Percentiles rank a stretch among this genome's conserved stretches.
Evolutionary conservation across 179 eudicot genomes (phyloP).

Genomic region (Corrigiola litoralis): DNA sequence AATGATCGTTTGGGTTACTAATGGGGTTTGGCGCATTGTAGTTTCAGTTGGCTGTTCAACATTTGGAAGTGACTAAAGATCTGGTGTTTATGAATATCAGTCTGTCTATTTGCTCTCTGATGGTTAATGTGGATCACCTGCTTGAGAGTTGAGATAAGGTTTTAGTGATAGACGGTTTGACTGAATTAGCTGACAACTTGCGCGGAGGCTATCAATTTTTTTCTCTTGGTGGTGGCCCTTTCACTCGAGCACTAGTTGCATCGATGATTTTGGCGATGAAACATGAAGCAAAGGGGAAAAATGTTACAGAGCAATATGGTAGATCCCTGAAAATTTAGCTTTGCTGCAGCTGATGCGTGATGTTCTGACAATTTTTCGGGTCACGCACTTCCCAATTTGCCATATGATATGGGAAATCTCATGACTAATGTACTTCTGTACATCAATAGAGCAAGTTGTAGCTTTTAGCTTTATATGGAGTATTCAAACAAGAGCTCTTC

Average conservation of each 20-base stretch:
- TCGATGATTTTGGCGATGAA: background rate
- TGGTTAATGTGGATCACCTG: background rate
- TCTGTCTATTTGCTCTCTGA: background rate
- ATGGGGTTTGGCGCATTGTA: constrained; percentile 2
- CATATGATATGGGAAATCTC: too few species aligned
- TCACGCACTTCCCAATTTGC: too few species aligned
- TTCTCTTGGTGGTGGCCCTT: background rate
- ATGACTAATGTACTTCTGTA: background rate
- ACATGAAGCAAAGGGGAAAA: background rate
- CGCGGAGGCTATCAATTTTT: background rate
- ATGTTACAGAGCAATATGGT: background rate
- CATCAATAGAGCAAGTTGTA: background rate
- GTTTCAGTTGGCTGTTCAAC: background rate
- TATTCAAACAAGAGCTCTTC: background rate
- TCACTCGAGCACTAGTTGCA: background rate
- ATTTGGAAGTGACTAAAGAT: background rate
- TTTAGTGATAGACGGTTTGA: background rate
- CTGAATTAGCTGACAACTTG: background rate
- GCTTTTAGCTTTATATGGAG: background rate
- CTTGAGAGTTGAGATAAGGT: background rate
- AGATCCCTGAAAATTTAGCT: too few species aligned
- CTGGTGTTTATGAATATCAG: background rate
- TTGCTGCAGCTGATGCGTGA: background rate
- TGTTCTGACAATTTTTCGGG: background rate
- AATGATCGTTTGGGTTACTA: constrained; percentile 86